Evolutionary conservation across 2,329 filamentous ascomycete genomes (phyloP).

Genomic region (Coniochaeta prunicola): DNA sequence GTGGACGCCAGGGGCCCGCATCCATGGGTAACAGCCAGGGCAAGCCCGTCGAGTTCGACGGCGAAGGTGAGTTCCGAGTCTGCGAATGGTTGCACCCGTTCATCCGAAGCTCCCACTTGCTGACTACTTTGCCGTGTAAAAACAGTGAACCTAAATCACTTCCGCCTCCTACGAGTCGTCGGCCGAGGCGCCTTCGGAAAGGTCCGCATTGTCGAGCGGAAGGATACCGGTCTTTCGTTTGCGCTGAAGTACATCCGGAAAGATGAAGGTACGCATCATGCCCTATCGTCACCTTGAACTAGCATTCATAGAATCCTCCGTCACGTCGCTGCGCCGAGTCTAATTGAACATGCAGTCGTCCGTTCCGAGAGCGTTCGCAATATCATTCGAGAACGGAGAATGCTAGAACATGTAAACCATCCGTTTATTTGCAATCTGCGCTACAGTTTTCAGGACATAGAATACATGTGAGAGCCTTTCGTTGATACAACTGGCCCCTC

Average conservation of each 20-base stretch:
- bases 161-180: slow-evolving; percentile 88
- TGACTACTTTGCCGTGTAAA: neutral
- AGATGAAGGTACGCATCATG: slow-evolving; percentile 70
- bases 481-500: neutral
- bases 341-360: slow-evolving; percentile 57
- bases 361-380: slow-evolving; percentile 97
- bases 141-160: slow-evolving; percentile 92
- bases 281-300: slow-evolving; percentile 3
- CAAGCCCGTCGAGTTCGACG: slow-evolving; percentile 85
- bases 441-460: slow-evolving; percentile 98
- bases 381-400: slow-evolving; percentile 92
- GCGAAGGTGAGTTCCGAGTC: slow-evolving; percentile 63
- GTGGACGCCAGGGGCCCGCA: neutral
- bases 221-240: slow-evolving; percentile 89
- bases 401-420: slow-evolving; percentile 97
- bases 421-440: slow-evolving; percentile 97
- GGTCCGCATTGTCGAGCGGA: slow-evolving; percentile 95
- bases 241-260: slow-evolving; percentile 97
- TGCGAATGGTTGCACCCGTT: neutral
- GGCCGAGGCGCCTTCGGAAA: slow-evolving; percentile 98
- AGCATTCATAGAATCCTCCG: neutral
- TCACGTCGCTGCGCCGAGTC: neutral
- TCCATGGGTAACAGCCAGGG: slow-evolving; percentile 91
- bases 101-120: neutral
- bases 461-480: slow-evolving; percentile 72